A percentile compares a stretch with the other conserved stretches of the same genome.
These are phyloP conservation scores for Vinca major DNA, from an alignment of 305 asterid genomes.

Conservation along the genomic window DNA sequence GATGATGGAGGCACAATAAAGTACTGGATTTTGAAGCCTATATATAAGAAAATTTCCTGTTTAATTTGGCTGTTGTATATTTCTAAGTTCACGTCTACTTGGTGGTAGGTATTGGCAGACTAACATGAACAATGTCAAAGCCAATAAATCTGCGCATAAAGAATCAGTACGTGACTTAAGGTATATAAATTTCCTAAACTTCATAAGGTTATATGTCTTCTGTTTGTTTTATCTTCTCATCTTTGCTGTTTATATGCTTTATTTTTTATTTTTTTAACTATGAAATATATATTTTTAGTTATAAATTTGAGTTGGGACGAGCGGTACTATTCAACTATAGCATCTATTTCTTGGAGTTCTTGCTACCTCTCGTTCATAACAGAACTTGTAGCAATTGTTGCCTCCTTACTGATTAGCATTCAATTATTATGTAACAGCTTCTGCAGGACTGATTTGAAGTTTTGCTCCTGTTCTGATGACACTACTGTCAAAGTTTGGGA, in stretches of 20 bases:
- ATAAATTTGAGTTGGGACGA: not conserved
- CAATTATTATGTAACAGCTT: conserved; percentile 42
- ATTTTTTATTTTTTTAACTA: too few relatives aligned
- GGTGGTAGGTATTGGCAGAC: conserved; percentile 93
- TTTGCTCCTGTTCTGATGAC: conserved; percentile 99
- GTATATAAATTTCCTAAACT: conserved; percentile 23
- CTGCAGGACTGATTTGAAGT: conserved; percentile 95
- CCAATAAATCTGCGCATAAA: conserved; percentile 93
- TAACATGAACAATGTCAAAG: conserved; percentile 97
- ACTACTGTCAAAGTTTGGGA: conserved; percentile 98
- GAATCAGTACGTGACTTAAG: conserved; percentile 96
- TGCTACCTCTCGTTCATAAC: not conserved
- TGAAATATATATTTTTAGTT: not conserved
- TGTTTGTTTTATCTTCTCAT: too few relatives aligned
- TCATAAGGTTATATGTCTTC: too few relatives aligned
- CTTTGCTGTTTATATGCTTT: not conserved
- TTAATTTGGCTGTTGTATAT: conserved; percentile 16
- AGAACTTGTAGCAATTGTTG: not conserved
- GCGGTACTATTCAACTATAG: not conserved
- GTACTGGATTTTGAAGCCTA: conserved; percentile 30
- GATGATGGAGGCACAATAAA: conserved; percentile 97
- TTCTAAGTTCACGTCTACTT: conserved; percentile 17
- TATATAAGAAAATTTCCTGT: conserved; percentile 8
- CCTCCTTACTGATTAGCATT: not conserved
- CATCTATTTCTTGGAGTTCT: not conserved